These are phyloP conservation scores for Beauveria sp. DNA, from an alignment of 2,329 filamentous ascomycete species.

Conservation along the genomic window DNA sequence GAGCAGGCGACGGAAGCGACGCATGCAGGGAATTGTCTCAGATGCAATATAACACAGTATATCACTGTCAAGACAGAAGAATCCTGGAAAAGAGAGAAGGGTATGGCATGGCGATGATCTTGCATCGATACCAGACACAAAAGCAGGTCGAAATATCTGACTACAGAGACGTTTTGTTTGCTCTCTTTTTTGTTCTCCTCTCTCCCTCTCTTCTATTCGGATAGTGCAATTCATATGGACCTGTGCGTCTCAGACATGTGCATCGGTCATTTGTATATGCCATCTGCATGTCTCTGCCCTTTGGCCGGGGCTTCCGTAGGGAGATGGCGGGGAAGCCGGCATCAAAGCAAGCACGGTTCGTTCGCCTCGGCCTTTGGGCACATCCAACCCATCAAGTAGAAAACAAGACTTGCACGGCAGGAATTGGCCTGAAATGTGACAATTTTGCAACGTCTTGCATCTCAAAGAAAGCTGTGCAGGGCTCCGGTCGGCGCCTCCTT, in stretches of 20 bases:
- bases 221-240: neutral
- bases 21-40: constrained; percentile 9
- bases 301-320: neutral
- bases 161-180: neutral
- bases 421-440: too few species aligned
- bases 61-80: neutral
- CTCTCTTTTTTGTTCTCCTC: neutral
- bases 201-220: neutral
- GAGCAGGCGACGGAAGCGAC: neutral
- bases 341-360: too few species aligned
- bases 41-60: neutral
- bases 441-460: too few species aligned
- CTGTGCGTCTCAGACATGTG: neutral
- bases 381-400: too few species aligned
- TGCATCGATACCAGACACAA: too few species aligned
- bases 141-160: too few species aligned
- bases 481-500: too few species aligned
- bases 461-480: too few species aligned
- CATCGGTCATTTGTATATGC: neutral
- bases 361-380: too few species aligned
- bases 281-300: neutral
- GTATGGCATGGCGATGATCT: too few species aligned
- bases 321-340: too few species aligned
- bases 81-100: neutral
- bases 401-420: too few species aligned